Conservation (phyloP, 176 grass and related monocot species). For the Rhynchospora breviuscula region DNA sequence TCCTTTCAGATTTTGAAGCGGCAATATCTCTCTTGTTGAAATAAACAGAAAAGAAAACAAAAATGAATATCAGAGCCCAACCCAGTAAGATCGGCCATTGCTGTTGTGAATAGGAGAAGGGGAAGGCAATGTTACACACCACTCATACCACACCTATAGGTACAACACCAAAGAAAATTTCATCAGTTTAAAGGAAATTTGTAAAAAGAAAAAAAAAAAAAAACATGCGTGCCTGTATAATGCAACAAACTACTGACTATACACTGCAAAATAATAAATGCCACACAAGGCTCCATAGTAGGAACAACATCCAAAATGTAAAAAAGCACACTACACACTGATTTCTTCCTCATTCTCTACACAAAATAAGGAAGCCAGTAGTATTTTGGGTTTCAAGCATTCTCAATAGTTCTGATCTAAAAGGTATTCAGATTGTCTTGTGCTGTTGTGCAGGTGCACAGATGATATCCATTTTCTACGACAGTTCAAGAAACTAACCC, state of each 20-base stretch:
- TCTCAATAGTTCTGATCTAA: background rate
- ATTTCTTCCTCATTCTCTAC: background rate
- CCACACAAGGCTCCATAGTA: background rate
- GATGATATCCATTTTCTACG: background rate
- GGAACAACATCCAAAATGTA: background rate
- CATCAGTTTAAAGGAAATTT: background rate
- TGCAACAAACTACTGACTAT: background rate
- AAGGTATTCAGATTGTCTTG: background rate
- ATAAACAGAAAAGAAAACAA: background rate
- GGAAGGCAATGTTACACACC: slow-evolving; percentile 63
- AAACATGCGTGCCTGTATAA: background rate
- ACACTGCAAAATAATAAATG: background rate
- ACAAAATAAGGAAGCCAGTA: background rate
- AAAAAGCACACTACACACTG: background rate
- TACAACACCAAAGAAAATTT: background rate
- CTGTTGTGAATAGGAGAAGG: slow-evolving; percentile 81
- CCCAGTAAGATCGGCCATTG: slow-evolving; percentile 91
- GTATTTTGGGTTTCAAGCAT: background rate
- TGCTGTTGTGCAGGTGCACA: background rate
- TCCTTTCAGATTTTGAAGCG: background rate
- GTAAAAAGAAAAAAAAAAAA: background rate
- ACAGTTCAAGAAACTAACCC: background rate
- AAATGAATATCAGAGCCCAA: slow-evolving; percentile 51
- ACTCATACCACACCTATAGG: slow-evolving; percentile 98
- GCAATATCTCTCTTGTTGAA: background rate